phyloP scores from a whole-genome alignment of 495 filamentous ascomycete species.

The Chaetomium fimeti region DNA sequence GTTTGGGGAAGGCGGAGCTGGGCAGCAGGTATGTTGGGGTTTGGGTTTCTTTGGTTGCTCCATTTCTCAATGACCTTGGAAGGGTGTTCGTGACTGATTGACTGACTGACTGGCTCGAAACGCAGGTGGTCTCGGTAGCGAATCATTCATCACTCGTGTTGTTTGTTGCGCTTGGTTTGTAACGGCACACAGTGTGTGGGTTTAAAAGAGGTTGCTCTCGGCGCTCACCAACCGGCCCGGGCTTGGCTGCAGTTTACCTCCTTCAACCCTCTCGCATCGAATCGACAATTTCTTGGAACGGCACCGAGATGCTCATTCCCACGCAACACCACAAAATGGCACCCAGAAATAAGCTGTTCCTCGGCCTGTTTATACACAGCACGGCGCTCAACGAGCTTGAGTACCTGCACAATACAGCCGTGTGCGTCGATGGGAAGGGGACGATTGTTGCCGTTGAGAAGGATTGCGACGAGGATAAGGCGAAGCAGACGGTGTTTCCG shows the following conservation, averaged over 20 bases:
- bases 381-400: constrained; percentile 55
- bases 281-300: not conserved
- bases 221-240: not conserved
- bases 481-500: constrained; percentile 28
- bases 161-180: too few species aligned
- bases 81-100: too few species aligned
- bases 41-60: too few species aligned
- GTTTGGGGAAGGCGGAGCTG: too few species aligned
- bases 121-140: too few species aligned
- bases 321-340: not conserved
- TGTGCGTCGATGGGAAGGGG: constrained; percentile 66
- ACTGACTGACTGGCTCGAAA: too few species aligned
- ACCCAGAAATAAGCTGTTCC: constrained; percentile 38
- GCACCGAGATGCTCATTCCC: not conserved
- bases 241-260: not conserved
- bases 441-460: constrained; percentile 60
- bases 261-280: not conserved
- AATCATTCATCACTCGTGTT: too few species aligned
- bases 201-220: not conserved
- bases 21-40: too few species aligned
- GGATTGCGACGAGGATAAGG: constrained; percentile 30
- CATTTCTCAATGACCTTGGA: too few species aligned
- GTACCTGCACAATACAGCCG: constrained; percentile 56
- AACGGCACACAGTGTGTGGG: too few species aligned
- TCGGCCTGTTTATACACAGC: constrained; percentile 61